These are phyloP conservation scores for Scedosporium boydii DNA, from an alignment of 2,329 filamentous ascomycete species.

Conservation along the genomic window DNA sequence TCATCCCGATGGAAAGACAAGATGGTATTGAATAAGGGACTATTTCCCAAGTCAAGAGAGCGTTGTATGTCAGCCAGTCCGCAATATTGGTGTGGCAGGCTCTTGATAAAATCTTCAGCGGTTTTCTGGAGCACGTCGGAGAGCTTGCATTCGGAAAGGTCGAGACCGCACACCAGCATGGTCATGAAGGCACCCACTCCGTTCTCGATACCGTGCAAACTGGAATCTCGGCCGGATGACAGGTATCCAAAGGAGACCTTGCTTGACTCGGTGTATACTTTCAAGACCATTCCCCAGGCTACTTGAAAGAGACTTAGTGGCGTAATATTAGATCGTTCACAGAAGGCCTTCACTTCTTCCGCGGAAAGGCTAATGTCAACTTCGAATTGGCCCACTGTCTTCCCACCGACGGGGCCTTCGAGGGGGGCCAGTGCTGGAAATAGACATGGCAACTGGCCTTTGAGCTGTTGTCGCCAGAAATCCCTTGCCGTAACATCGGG, in stretches of 20 bases:
- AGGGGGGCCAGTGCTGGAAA: conserved; percentile 14
- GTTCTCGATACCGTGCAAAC: conserved; percentile 35
- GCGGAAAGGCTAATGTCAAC: neutral
- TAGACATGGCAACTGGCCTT: conserved; percentile 17
- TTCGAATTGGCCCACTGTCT: neutral
- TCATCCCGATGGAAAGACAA: neutral
- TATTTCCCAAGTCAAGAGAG: neutral
- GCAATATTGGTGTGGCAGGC: conserved; percentile 1
- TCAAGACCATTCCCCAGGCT: neutral
- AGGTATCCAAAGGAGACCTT: conserved; percentile 46
- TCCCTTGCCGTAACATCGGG: conserved; percentile 11
- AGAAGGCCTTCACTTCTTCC: conserved; percentile 5
- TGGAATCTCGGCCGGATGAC: conserved; percentile 41
- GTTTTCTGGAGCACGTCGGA: conserved; percentile 25
- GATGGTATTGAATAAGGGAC: neutral
- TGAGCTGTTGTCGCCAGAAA: conserved; percentile 18
- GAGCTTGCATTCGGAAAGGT: conserved; percentile 20
- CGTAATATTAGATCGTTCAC: neutral
- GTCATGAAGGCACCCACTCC: conserved; percentile 44
- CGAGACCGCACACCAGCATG: conserved; percentile 40
- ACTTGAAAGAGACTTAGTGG: neutral
- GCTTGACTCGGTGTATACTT: conserved; percentile 30
- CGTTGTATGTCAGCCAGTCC: neutral
- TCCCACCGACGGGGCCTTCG: neutral
- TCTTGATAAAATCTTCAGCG: neutral